Percentiles rank a stretch among this genome's conserved stretches.
Evolutionary conservation across 1,139 yeast genomes (phyloP).

Genomic region (Debaryomyces udenii): DNA sequence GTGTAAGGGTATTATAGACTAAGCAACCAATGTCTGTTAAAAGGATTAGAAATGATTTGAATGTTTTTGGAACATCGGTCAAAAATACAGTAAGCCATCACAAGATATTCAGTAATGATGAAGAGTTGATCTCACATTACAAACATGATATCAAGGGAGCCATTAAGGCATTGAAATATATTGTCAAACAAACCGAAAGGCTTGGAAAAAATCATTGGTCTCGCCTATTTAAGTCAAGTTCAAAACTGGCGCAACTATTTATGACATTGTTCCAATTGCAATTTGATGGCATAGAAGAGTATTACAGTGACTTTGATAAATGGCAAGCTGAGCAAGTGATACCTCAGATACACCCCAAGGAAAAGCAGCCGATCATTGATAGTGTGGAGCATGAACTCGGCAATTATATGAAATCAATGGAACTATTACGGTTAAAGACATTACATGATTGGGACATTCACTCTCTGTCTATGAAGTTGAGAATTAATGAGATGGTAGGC

Average conservation of each 20-base stretch:
- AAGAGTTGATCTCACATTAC: slow-evolving; percentile 45
- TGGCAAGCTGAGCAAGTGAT: slow-evolving; percentile 34
- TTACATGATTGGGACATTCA: slow-evolving; percentile 35
- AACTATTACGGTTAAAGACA: slow-evolving; percentile 33
- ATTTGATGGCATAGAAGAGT: slow-evolving; percentile 47
- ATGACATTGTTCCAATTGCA: slow-evolving; percentile 43
- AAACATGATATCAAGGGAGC: slow-evolving; percentile 47
- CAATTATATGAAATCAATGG: slow-evolving; percentile 34
- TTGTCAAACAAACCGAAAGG: slow-evolving; percentile 38
- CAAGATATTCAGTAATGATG: slow-evolving; percentile 38
- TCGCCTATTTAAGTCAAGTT: slow-evolving; percentile 35
- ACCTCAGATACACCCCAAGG: slow-evolving; percentile 46
- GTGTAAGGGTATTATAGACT: no score
- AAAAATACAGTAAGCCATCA: slow-evolving; percentile 23
- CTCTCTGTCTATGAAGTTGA: slow-evolving; percentile 31
- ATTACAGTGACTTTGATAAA: slow-evolving; percentile 38
- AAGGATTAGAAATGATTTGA: slow-evolving; percentile 6
- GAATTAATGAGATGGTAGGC: slow-evolving; percentile 43
- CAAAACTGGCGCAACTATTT: slow-evolving; percentile 36
- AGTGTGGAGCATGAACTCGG: slow-evolving; percentile 35
- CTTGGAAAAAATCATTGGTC: slow-evolving; percentile 41
- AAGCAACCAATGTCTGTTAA: slow-evolving; percentile 5
- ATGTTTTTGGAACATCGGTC: slow-evolving; percentile 16
- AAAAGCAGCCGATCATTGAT: slow-evolving; percentile 30
- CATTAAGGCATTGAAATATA: slow-evolving; percentile 46